These are phyloP conservation scores for Phytophthora chlamydospora DNA, from an alignment of 352 stramenopile species.

Conservation along the genomic window DNA sequence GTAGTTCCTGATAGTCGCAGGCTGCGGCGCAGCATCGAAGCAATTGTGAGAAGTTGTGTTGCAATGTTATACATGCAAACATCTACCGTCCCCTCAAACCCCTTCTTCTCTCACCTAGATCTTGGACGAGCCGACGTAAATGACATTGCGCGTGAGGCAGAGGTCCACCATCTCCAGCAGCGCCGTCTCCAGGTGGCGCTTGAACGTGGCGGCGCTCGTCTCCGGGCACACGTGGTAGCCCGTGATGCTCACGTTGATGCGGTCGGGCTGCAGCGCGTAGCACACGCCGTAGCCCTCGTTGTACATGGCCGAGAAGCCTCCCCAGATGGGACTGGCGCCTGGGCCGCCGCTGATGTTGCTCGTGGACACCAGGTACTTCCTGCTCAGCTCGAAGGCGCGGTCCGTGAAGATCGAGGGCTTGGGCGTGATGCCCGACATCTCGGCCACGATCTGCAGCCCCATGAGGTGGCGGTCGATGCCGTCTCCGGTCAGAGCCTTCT, in stretches of 20 bases:
- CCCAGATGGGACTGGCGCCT: slow-evolving; percentile 95
- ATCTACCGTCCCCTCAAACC: neutral
- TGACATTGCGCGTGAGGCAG: slow-evolving; percentile 89
- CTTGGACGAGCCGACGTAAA: slow-evolving; percentile 90
- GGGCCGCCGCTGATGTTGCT: slow-evolving; percentile 94
- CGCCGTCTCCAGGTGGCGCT: slow-evolving; percentile 92
- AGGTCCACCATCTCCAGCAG: slow-evolving; percentile 96
- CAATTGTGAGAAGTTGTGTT: too few relatives aligned
- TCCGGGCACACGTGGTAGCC: slow-evolving; percentile 84
- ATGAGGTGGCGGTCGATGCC: slow-evolving; percentile 97
- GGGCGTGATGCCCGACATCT: slow-evolving; percentile 90
- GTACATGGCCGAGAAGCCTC: slow-evolving; percentile 96
- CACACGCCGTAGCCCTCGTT: slow-evolving; percentile 95
- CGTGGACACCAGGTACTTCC: slow-evolving; percentile 96
- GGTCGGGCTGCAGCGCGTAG: slow-evolving; percentile 95
- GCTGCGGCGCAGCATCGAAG: too few relatives aligned
- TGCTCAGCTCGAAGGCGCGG: slow-evolving; percentile 92
- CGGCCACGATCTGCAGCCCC: slow-evolving; percentile 94
- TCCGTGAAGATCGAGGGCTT: slow-evolving; percentile 94
- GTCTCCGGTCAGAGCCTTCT: slow-evolving; percentile 81
- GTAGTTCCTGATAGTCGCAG: too few relatives aligned
- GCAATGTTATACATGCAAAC: too few relatives aligned
- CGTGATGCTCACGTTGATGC: slow-evolving; percentile 96
- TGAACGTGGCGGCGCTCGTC: slow-evolving; percentile 87
- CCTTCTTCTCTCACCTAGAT: slow-evolving; percentile 46